A percentile compares a stretch with the other conserved stretches of the same genome.
Conservation (phyloP, 2,329 filamentous ascomycete genomes). For the Coniosporium tulheliwenetii region DNA sequence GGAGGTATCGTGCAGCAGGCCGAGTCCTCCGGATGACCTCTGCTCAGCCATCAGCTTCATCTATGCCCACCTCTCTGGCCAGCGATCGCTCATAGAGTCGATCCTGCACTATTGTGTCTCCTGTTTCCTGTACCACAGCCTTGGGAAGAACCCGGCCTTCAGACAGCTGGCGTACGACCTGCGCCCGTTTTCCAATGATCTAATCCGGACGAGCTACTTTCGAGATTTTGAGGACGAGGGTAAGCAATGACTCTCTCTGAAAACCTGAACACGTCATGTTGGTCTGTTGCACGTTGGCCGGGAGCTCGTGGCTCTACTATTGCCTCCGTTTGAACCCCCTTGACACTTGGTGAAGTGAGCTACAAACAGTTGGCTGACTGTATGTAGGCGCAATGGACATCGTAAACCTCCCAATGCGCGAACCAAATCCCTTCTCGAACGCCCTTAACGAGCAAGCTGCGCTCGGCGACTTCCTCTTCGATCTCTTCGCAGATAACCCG, state of each 20-base stretch:
- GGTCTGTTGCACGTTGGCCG: slow-evolving; percentile 1
- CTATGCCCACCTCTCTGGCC: slow-evolving; percentile 11
- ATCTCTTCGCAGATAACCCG: slow-evolving; percentile 1
- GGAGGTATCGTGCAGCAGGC: slow-evolving; percentile 21
- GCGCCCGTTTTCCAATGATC: slow-evolving; percentile 22
- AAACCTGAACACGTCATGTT: background rate
- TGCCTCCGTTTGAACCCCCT: no score
- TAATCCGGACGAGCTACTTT: slow-evolving; percentile 21
- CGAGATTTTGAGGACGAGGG: slow-evolving; percentile 24
- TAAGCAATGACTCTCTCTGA: slow-evolving; percentile 10
- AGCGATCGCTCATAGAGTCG: slow-evolving; percentile 18
- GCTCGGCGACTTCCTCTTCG: slow-evolving; percentile 8
- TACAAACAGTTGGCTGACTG: no score
- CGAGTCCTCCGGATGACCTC: slow-evolving; percentile 21
- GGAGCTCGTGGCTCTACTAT: slow-evolving; percentile 6
- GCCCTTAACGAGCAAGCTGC: slow-evolving; percentile 3
- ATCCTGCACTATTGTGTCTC: slow-evolving; percentile 28
- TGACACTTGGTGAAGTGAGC: no score
- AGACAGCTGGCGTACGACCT: slow-evolving; percentile 18
- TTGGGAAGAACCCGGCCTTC: slow-evolving; percentile 21
- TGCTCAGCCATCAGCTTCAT: slow-evolving; percentile 20
- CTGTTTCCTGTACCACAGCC: slow-evolving; percentile 19
- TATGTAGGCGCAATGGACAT: no score
- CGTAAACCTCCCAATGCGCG: no score
- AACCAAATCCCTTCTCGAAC: background rate